Conservation (phyloP, 2,329 filamentous ascomycete genomes). For the Rugonectria rugulosa region DNA sequence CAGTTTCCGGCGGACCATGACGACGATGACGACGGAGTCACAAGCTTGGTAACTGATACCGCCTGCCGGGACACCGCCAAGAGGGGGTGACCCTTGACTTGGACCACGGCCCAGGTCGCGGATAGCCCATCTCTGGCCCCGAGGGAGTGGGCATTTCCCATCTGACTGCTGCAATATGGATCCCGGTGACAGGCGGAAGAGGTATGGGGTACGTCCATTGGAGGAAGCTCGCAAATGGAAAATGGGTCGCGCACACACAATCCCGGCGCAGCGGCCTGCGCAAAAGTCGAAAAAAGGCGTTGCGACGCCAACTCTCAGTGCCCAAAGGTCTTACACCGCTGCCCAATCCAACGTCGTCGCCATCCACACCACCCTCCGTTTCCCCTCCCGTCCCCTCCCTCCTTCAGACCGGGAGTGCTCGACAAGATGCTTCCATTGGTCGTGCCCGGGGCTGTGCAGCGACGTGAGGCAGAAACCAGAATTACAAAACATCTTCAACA, state of each 20-base stretch:
- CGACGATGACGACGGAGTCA: constrained; percentile 21
- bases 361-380: constrained; percentile 11
- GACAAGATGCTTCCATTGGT: constrained; percentile 8
- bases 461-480: constrained; percentile 12
- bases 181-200: constrained; percentile 17
- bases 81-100: constrained; percentile 16
- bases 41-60: constrained; percentile 17
- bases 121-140: constrained; percentile 14
- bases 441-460: constrained; percentile 16
- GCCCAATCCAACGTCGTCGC: constrained; percentile 37
- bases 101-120: constrained; percentile 1
- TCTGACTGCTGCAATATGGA: constrained; percentile 27
- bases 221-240: constrained; percentile 35
- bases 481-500: constrained; percentile 1
- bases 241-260: constrained; percentile 37
- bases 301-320: constrained; percentile 35
- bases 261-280: constrained; percentile 35
- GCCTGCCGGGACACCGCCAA: constrained; percentile 13
- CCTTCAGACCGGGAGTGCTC: constrained; percentile 10
- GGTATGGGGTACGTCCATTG: constrained; percentile 27
- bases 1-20: constrained; percentile 17
- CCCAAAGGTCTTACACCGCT: constrained; percentile 35
- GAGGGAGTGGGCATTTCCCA: constrained; percentile 27
- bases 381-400: constrained; percentile 8
- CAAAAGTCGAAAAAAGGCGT: constrained; percentile 38